These are phyloP conservation scores for Andrographis paniculata DNA, from an alignment of 305 asterid species.

Conservation along the genomic window DNA sequence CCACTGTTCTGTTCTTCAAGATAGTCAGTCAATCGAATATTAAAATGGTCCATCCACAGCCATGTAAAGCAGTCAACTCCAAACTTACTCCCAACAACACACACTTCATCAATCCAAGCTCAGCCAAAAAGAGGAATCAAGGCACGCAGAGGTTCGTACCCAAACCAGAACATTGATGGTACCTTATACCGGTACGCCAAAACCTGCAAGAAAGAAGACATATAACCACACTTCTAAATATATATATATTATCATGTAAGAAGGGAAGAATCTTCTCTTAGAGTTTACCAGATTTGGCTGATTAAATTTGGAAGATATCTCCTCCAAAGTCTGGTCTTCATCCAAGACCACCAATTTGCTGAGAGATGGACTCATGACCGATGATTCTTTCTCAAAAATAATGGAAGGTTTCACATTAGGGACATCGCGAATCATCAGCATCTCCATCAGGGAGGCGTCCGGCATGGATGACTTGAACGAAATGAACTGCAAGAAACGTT, in stretches of 20 bases:
- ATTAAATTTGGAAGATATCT: slow-evolving; percentile 35
- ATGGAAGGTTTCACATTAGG: slow-evolving; percentile 19
- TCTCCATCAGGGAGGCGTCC: slow-evolving; percentile 44
- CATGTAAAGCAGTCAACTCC: too few relatives aligned
- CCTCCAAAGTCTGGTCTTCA: slow-evolving; percentile 47
- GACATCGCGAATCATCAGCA: slow-evolving; percentile 33
- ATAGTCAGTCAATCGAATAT: too few relatives aligned
- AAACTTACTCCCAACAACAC: too few relatives aligned
- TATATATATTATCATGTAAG: too few relatives aligned
- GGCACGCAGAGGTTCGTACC: too few relatives aligned
- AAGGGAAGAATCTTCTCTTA: too few relatives aligned
- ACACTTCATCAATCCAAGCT: too few relatives aligned
- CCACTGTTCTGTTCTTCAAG: too few relatives aligned
- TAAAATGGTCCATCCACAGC: too few relatives aligned
- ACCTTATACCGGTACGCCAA: slow-evolving; percentile 46
- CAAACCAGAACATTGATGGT: background rate
- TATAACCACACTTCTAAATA: too few relatives aligned
- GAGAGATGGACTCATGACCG: slow-evolving; percentile 25
- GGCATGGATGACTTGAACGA: slow-evolving; percentile 48
- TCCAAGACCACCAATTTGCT: slow-evolving; percentile 28
- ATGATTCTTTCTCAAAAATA: slow-evolving; percentile 17
- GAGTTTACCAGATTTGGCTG: slow-evolving; percentile 49
- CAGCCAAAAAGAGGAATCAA: too few relatives aligned
- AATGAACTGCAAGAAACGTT: slow-evolving; percentile 41
- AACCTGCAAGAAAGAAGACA: slow-evolving; percentile 32